Evolutionary conservation across 2,329 filamentous ascomycete genomes (phyloP).

Genomic region (Massarina eburnea): DNA sequence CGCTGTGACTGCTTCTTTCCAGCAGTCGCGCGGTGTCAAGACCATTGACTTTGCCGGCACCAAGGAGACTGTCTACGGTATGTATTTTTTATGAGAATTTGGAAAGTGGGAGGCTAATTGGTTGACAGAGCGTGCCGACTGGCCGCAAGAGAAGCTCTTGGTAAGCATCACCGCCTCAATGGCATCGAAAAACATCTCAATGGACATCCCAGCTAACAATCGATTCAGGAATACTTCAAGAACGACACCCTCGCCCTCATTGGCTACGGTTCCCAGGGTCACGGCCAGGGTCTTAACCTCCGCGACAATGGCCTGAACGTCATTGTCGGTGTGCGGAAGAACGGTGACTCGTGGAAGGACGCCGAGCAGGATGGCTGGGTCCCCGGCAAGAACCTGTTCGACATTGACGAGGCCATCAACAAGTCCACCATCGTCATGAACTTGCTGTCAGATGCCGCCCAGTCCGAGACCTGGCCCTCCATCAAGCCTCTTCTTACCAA

Average conservation of each 20-base stretch:
- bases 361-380: constrained; percentile 97
- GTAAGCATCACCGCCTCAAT: constrained; percentile 56
- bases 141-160: constrained; percentile 97
- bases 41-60: constrained; percentile 97
- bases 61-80: constrained; percentile 94
- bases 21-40: constrained; percentile 86
- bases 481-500: constrained; percentile 98
- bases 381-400: constrained; percentile 97
- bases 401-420: constrained; percentile 93
- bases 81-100: constrained; percentile 29
- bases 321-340: constrained; percentile 97
- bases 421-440: constrained; percentile 98
- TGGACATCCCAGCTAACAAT: constrained; percentile 27
- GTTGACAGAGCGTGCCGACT: constrained; percentile 85
- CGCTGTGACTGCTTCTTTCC: constrained; percentile 53
- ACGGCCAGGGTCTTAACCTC: constrained; percentile 99
- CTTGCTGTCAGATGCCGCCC: constrained; percentile 94
- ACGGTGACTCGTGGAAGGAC: constrained; percentile 98
- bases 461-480: constrained; percentile 97
- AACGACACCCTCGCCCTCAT: constrained; percentile 98
- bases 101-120: constrained; percentile 4
- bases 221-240: constrained; percentile 92
- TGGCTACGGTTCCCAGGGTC: constrained; percentile 96
- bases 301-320: constrained; percentile 99
- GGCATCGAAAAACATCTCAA: constrained; percentile 11